phyloP scores from a whole-genome alignment of 768 basidiomycete species.

The Clavaria fumosa region DNA sequence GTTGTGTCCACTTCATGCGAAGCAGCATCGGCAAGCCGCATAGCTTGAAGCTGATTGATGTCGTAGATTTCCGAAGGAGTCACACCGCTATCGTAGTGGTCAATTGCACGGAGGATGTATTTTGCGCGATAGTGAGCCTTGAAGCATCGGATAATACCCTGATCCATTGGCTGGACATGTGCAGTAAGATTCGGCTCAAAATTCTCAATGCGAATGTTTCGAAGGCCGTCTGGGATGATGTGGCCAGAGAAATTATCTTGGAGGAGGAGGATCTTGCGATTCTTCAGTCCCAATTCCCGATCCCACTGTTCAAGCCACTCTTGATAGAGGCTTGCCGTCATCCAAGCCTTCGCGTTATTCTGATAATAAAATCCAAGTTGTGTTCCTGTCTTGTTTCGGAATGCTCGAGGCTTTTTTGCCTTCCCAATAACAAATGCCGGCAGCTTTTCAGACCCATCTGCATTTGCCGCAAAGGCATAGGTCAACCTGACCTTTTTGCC shows the following conservation, averaged over 20 bases:
- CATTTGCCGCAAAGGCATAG: conserved; percentile 21
- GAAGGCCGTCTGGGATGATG: conserved; percentile 12
- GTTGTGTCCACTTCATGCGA: background rate
- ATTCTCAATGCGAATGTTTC: conserved; percentile 16
- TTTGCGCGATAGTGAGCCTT: conserved; percentile 20
- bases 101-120: conserved; percentile 17
- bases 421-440: conserved; percentile 22
- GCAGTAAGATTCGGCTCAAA: conserved; percentile 24
- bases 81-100: conserved; percentile 17
- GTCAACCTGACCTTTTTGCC: conserved; percentile 20
- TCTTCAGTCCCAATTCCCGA: conserved; percentile 12
- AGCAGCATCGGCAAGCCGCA: conserved; percentile 11
- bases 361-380: conserved; percentile 22
- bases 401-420: conserved; percentile 15
- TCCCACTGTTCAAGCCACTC: conserved; percentile 22
- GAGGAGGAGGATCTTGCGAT: conserved; percentile 18
- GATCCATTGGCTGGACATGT: conserved; percentile 23
- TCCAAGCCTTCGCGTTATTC: conserved; percentile 26
- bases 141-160: conserved; percentile 23
- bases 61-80: conserved; percentile 22
- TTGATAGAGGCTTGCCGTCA: conserved; percentile 20
- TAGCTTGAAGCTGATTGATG: conserved; percentile 22
- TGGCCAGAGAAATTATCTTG: conserved; percentile 20
- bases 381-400: conserved; percentile 16
- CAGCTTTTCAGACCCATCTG: conserved; percentile 19